Base-by-base conservation (phyloP, 805 yeast species). In the Wickerhamia fluorescens region DNA sequence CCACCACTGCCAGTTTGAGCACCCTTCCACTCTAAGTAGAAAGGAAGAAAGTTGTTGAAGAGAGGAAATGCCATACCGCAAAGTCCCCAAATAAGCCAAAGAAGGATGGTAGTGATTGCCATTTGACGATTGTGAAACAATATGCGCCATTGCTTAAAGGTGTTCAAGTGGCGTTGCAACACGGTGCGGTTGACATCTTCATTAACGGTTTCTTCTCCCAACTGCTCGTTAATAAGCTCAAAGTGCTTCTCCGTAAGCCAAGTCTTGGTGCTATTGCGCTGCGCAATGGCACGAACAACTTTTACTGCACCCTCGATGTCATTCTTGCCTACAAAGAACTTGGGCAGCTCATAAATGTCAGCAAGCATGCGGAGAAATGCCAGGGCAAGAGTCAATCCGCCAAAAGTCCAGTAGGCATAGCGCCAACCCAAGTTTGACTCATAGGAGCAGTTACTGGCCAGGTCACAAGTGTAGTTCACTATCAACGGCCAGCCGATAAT, bases 21-120 rank as follows among this genome's bases (percentile, higher is more conserved):
- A 7, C 28, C 28, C 28, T 25, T 25, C 28, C 28, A 25, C n/a
- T 25, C 22, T 17, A 25, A 25, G 28, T 25, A 25, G 16, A 25
- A 25, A 5, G 28, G 28, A 20, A 25, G 19, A 13, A 25, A 25
- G 28, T 25, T 25, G 28, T 25, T 25, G 22, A 25, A 25, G 22
- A 25, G 19, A 11, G 28, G 28, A 22, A 25, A 25, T 9, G 22
- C 28, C 28, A 25, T 25, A 7, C 28, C 28, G 7, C 22, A 18
- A 11, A 25, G 14, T 5, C 28, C 28, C 28, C 28, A 25, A 12
- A 25, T 17, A 12, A 20, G 9, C 28, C 28, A 25, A 17, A 25
- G 28, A 11, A 25, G 22, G 10, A 25, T n/a, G 10, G 28, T 25
- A 6, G 28, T 25, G 16, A 25, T 16, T 8, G 28, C 14, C 28